These are phyloP conservation scores for Barbarea vulgaris DNA, from an alignment of 345 rosid genomes.

Conservation along the genomic window DNA sequence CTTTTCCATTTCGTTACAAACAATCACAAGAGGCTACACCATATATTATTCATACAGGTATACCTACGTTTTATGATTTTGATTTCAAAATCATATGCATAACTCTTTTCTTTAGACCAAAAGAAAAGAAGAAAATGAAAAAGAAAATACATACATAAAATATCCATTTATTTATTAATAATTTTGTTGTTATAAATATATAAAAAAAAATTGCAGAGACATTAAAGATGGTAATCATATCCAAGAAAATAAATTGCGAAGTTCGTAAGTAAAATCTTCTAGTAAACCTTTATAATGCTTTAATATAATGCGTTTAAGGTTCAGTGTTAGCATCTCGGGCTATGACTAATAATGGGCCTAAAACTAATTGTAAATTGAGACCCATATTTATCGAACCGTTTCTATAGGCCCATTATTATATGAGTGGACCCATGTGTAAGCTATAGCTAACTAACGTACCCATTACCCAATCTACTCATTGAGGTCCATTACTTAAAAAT, in stretches of 20 bases:
- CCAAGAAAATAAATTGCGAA: neutral
- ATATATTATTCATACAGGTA: neutral
- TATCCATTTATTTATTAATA: neutral
- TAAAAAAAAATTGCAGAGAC: neutral
- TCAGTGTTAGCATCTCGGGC: neutral
- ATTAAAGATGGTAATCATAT: neutral
- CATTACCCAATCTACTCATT: neutral
- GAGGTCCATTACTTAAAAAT: neutral
- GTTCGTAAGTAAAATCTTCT: neutral
- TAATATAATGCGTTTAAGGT: neutral
- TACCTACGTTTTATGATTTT: neutral
- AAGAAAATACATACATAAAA: neutral
- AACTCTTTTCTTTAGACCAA: neutral
- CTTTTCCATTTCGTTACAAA: conserved; percentile 24
- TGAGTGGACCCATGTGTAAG: neutral
- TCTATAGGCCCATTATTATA: neutral
- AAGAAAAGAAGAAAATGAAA: neutral
- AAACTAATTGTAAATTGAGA: neutral
- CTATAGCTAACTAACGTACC: neutral
- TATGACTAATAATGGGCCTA: neutral
- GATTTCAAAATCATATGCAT: neutral
- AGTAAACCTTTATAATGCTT: neutral
- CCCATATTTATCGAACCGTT: neutral
- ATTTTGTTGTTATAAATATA: neutral
- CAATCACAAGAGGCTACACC: conserved; percentile 24